Evolutionary conservation across 305 asterid species (phyloP), one percentile per base, ranked within the genome.

Genomic region (Fraxinus paxiana): DNA sequence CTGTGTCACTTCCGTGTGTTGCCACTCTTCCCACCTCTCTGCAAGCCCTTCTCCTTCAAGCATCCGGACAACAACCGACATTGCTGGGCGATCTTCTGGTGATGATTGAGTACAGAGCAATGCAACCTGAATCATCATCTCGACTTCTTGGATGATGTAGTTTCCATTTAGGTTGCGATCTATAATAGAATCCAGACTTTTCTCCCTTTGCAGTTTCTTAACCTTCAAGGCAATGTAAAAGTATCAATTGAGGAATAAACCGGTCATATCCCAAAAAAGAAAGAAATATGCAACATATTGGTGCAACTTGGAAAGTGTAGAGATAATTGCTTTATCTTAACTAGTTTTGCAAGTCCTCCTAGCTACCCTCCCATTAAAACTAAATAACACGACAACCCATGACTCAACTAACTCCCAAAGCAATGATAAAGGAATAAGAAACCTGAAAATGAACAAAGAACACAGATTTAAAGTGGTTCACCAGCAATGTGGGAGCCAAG

Each of bases 1-100:
- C 43, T 97, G 90, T 0, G 92, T 84, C 34, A 92, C 95, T 83
- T 92, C 98, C 2, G 90, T 93, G 7, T 92, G 92, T 75, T 94
- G 97, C 98, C 97, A 92, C 61, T 91, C 97, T 87, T 94, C 94
- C 98, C 98, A 94, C 76, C 93, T 85, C 92, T 94, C 97, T 0
- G 97, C 97, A 12, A 94, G 90, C 28, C 98, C 97, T 83, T 94
- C 98, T 31, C 98, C 98, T 90, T 92, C 98, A 12, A 94, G 89
- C 98, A 94, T 92, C 0, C 98, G 89, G 13, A 94, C 97, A 10
- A 92, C 98, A 81, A 89, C 97, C 1, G 98, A 94, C 98, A 94
- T 94, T 31, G 97, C 91, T 1, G 98, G 98, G 1, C 98, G 95
- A 22, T 94, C 98, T 82, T 91, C 97, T 0, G 97, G 97, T 1